Base-by-base conservation (phyloP, 148 eudicot species). In the Amaranthus cruentus region DNA sequence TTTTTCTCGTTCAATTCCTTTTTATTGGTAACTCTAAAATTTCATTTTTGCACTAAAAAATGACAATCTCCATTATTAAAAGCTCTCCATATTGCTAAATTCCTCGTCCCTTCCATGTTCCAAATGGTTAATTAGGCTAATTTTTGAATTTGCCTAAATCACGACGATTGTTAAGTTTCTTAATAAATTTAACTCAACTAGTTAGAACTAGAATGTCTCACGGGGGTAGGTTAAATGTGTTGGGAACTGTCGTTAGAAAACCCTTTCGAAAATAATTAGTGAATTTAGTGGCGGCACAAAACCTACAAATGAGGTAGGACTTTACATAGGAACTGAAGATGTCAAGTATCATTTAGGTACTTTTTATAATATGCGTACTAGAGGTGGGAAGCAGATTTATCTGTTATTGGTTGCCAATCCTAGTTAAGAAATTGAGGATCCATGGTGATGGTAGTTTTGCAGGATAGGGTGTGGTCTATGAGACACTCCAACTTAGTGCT, bases 391-490 rank as follows among this genome's bases (percentile, higher is more conserved):
- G 81, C 86, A 90, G 80, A 88, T 93, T 59, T 96, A 93, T 81
- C 88, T 93, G 68, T 93, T 96, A 8, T 73, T 93, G 84, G 93
- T 93, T 70, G 96, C 98, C 57, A 93, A 93, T 76, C 93, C 98
- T 7, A 93, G 96, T 77, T 96, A 93, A 77, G 96, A 93, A 84
- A 96, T 96, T 69, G 96, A 90, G 66, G 91, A 93, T 90, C 75
- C 98, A 90, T 70, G 98, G 96, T 28, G 98, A 93, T 84, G 98
- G 98, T 77, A 93, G 98, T 72, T 90, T 93, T 85, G 96, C 98
- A 7, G 96, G 98, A 55, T 96, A 93, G 84, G 98, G 98, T 85
- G 98, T 93, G 69, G 98, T 93, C 6, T 93, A 93, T 64, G 96
- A 93, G 85, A 90, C 96, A 4, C 82, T 93, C 79, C 98, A 93